Evolutionary conservation across 2,329 filamentous ascomycete species (phyloP).

Genomic region (Celoporthe dispersa): DNA sequence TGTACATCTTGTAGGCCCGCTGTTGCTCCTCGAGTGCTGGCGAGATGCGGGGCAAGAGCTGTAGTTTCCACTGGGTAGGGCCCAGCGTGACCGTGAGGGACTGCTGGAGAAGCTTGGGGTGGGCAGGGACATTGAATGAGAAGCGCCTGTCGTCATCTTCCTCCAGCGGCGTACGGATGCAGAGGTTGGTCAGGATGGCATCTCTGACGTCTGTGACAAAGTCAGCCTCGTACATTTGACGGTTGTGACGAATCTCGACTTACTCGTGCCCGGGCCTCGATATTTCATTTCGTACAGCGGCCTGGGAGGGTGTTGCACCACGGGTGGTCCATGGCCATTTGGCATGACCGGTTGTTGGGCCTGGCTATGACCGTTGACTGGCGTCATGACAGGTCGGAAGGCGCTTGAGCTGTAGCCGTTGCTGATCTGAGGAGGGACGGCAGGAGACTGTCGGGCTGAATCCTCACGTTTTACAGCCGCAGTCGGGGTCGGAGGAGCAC

Average conservation of each 20-base stretch:
- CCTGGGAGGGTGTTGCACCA: constrained; percentile 13
- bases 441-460: constrained; percentile 40
- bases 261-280: constrained; percentile 29
- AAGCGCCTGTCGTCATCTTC: constrained; percentile 66
- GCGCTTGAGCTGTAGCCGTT: constrained; percentile 33
- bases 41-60: constrained; percentile 70
- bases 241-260: background rate
- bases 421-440: constrained; percentile 36
- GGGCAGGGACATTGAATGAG: constrained; percentile 67
- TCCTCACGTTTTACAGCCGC: constrained; percentile 44
- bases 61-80: constrained; percentile 68
- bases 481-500: constrained; percentile 52
- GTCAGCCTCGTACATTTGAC: constrained; percentile 32
- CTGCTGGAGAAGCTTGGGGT: constrained; percentile 69
- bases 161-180: constrained; percentile 69
- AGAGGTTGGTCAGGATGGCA: constrained; percentile 70
- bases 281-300: constrained; percentile 26
- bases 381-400: constrained; percentile 29
- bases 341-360: constrained; percentile 21
- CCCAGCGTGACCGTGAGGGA: constrained; percentile 74
- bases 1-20: constrained; percentile 78
- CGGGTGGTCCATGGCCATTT: constrained; percentile 20
- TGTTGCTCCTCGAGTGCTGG: constrained; percentile 61
- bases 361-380: constrained; percentile 20
- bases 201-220: constrained; percentile 52